Evolutionary conservation across 495 filamentous ascomycete species (phyloP).

Genomic region (Viridothelium virens): DNA sequence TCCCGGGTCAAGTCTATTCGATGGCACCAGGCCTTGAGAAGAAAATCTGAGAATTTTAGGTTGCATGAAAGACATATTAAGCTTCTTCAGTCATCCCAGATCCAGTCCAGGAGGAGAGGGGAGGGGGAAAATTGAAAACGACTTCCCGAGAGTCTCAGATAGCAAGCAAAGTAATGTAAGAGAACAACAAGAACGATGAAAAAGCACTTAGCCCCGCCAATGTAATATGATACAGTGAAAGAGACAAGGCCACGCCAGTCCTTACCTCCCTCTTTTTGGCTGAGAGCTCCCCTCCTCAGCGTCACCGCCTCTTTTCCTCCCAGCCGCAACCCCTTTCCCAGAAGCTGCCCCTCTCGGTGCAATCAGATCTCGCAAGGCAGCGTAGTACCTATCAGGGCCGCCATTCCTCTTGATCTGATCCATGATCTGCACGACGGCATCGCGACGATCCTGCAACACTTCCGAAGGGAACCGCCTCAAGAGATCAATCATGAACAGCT

Average conservation of each 20-base stretch:
- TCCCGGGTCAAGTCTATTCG: background rate
- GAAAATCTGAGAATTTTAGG: background rate
- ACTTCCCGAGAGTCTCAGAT: background rate
- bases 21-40: background rate
- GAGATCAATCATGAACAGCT: background rate
- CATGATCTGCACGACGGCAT: background rate
- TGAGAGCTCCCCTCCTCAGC: background rate
- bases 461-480: background rate
- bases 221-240: background rate
- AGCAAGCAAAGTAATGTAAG: background rate
- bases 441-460: background rate
- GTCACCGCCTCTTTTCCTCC: background rate
- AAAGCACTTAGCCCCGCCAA: too few relatives aligned
- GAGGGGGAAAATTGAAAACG: background rate
- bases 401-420: conserved; percentile 1
- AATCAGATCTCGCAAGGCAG: conserved; percentile 5
- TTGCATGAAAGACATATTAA: background rate
- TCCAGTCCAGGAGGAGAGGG: background rate
- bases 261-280: conserved; percentile 1
- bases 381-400: background rate
- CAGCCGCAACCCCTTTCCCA: background rate
- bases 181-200: too few relatives aligned
- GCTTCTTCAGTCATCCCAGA: background rate
- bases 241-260: background rate
- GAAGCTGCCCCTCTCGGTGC: background rate